Evolutionary conservation across 768 basidiomycete genomes (phyloP), one percentile per base, ranked within the genome.

Genomic region (Trametes punicea): DNA sequence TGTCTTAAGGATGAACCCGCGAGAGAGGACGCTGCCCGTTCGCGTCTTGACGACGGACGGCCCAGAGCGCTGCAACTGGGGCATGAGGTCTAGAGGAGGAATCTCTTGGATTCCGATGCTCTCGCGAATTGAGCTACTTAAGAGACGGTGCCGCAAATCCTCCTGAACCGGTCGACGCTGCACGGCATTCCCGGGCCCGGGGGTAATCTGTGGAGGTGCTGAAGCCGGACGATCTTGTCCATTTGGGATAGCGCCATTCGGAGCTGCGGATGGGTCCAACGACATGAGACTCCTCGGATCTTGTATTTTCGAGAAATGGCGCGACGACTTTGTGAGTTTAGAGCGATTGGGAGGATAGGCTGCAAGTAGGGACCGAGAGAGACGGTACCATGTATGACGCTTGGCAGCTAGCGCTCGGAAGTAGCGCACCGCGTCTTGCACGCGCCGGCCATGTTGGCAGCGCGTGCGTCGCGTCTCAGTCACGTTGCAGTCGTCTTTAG

Each of bases 1-100:
- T 16, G 93, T 95, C 77, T 98, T 99, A 64, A 99, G 74, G 52
- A 99, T 95, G 69, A 94, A 92, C 0, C 93, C 91, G 59, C 93
- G 74, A 3, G 88, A 85, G 6, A 96, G 75, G 30, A 96, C 93
- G 63, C 88, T 90, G 16, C 93, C 93, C 0, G 78, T 76, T 55
- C 93, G 79, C 6, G 88, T 85, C 73, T 93, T 92, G 53, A 94
- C 92, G 30, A 94, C 78, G 1, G 85, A 84, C 1, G 84, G 75
- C 46, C 81, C 86, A 27, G 87, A 85, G 20, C 82, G 82, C 57
- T 84, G 79, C 6, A 91, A 75, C 58, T 76, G 77, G 46, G 74
- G 73, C 70, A 85, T 83, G 25, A 88, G 72, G 69, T 91, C 87
- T 30, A 86, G 68, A 10, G 81, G 74, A 49, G 58, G 52, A 8